Percentiles rank a stretch among this genome's conserved stretches.
Conservation (phyloP, 345 rosid genomes). For the Cardamine resedifolia region DNA sequence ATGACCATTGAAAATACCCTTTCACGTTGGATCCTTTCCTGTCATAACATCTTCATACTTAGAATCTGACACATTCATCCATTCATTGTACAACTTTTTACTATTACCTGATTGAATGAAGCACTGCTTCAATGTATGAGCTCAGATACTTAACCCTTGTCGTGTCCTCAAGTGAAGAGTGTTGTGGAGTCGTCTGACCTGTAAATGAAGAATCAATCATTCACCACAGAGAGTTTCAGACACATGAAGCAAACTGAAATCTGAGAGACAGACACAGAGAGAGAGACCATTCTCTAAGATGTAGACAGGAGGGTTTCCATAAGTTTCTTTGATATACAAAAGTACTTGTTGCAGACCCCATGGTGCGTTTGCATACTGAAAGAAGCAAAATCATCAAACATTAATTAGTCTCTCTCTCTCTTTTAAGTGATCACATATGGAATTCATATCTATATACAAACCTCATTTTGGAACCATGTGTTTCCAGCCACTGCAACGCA, state of each 20-base stretch:
- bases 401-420: background rate
- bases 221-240: background rate
- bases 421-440: background rate
- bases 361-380: conserved; percentile 44
- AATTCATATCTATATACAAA: background rate
- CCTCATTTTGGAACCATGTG: background rate
- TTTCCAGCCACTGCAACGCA: conserved; percentile 15
- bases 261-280: background rate
- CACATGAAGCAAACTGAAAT: background rate
- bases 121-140: conserved; percentile 48
- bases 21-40: conserved; percentile 52
- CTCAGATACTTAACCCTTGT: conserved; percentile 45
- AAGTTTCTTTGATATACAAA: conserved; percentile 40
- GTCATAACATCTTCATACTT: background rate
- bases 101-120: conserved; percentile 49
- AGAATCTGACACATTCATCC: background rate
- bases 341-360: conserved; percentile 35
- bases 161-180: conserved; percentile 46
- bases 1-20: conserved; percentile 57
- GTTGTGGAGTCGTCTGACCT: conserved; percentile 49
- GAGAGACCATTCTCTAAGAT: conserved; percentile 47
- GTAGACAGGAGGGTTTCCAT: conserved; percentile 46
- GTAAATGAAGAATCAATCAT: conserved; percentile 14
- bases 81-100: background rate
- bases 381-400: conserved; percentile 7